Evolutionary conservation across 768 basidiomycete species (phyloP).

Genomic region (Tylopilus sp.): DNA sequence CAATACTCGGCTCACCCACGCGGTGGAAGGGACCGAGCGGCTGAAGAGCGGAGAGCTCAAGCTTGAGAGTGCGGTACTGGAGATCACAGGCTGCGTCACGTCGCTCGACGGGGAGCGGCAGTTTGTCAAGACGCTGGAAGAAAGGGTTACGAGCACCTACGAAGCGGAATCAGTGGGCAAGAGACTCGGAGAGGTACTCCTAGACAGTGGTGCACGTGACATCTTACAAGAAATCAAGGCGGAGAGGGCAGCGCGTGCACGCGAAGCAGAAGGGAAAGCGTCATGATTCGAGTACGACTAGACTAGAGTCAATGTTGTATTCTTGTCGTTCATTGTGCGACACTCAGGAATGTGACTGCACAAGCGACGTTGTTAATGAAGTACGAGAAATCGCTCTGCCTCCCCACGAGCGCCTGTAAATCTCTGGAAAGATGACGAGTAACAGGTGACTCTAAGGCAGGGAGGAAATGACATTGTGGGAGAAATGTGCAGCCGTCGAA

Average conservation of each 20-base stretch:
- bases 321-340: constrained; percentile 24
- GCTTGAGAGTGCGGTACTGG: constrained; percentile 41
- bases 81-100: constrained; percentile 80
- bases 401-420: constrained; percentile 69
- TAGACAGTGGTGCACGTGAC: constrained; percentile 66
- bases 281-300: constrained; percentile 4
- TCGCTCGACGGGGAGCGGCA: constrained; percentile 71
- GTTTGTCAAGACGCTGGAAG: constrained; percentile 60
- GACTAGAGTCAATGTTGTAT: constrained; percentile 12
- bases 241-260: constrained; percentile 52
- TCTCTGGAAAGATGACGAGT: constrained; percentile 40
- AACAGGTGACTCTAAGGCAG: constrained; percentile 72
- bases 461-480: constrained; percentile 43
- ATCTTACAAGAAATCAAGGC: constrained; percentile 83
- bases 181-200: constrained; percentile 59
- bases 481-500: neutral
- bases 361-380: constrained; percentile 16
- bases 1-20: constrained; percentile 43
- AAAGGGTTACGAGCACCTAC: constrained; percentile 45
- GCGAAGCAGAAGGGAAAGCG: constrained; percentile 33
- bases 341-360: constrained; percentile 10
- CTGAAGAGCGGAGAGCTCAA: constrained; percentile 30
- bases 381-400: constrained; percentile 42
- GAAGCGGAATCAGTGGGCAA: constrained; percentile 72
- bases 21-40: constrained; percentile 30